Evolutionary conservation across 306 rosid genomes (phyloP).

Genomic region (Rosa multiflora): DNA sequence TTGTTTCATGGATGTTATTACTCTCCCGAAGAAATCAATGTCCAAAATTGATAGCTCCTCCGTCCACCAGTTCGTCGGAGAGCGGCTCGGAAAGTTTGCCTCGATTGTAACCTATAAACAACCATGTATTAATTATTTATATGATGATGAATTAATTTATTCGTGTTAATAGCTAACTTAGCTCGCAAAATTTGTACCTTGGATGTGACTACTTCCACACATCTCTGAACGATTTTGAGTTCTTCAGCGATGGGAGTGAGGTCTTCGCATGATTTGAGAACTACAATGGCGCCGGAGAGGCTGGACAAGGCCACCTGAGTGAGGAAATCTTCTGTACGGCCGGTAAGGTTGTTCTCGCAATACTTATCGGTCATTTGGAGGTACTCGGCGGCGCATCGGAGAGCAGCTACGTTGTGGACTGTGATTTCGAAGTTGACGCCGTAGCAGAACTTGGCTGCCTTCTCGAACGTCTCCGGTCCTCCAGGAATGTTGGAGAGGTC

Average conservation of each 20-base stretch:
- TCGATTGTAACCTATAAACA: conserved; percentile 49
- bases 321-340: conserved; percentile 74
- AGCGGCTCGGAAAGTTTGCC: conserved; percentile 63
- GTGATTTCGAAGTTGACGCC: conserved; percentile 91
- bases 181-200: conserved; percentile 27
- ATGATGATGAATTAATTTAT: neutral
- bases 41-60: conserved; percentile 66
- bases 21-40: conserved; percentile 48
- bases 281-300: conserved; percentile 56
- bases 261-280: conserved; percentile 59
- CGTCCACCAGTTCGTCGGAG: conserved; percentile 96
- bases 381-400: conserved; percentile 77
- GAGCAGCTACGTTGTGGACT: conserved; percentile 64
- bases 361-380: conserved; percentile 77
- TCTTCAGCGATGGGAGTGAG: conserved; percentile 59
- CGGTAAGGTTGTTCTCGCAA: conserved; percentile 61
- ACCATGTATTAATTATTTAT: neutral
- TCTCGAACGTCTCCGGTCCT: conserved; percentile 80
- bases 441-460: conserved; percentile 90
- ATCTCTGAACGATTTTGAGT: conserved; percentile 48
- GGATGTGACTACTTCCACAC: conserved; percentile 46
- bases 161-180: neutral
- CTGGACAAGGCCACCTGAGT: conserved; percentile 61
- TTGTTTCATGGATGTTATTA: conserved; percentile 55
- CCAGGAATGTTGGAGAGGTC: conserved; percentile 74